phyloP scores from a whole-genome alignment of 1,284 basidiomycete genomes.

The Irpex sp. region DNA sequence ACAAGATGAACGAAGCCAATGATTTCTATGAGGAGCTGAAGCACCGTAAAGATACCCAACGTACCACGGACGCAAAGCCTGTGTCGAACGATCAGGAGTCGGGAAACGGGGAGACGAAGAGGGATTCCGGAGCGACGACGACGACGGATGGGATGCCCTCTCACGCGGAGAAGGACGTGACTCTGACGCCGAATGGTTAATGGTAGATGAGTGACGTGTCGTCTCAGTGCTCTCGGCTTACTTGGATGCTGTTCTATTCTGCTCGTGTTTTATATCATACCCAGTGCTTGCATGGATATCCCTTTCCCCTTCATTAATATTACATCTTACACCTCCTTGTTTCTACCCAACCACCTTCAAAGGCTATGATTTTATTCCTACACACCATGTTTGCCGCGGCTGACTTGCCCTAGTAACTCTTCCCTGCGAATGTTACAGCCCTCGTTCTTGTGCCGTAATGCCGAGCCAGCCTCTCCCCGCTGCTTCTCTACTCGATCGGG shows the following conservation, averaged over 20 bases:
- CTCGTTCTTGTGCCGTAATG: neutral
- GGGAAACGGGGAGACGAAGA: conserved; percentile 37
- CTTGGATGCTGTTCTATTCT: conserved; percentile 8
- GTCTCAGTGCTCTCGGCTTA: conserved; percentile 10
- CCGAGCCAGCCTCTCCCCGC: neutral
- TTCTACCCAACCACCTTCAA: neutral
- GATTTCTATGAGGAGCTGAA: conserved; percentile 80
- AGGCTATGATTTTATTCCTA: neutral
- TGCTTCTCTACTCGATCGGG: neutral
- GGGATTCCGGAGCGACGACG: conserved; percentile 41
- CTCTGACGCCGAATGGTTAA: conserved; percentile 85
- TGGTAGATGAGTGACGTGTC: conserved; percentile 46
- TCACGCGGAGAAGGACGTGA: conserved; percentile 58
- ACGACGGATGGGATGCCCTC: conserved; percentile 70
- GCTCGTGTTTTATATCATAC: conserved; percentile 19
- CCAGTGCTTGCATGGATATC: conserved; percentile 24
- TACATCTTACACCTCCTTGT: conserved; percentile 10
- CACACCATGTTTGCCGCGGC: no score
- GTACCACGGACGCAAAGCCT: conserved; percentile 19
- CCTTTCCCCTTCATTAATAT: conserved; percentile 13
- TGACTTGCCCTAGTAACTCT: no score
- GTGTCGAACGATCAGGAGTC: conserved; percentile 19
- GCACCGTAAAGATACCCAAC: conserved; percentile 53
- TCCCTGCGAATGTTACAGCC: neutral
- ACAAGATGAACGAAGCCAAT: conserved; percentile 92